These are phyloP conservation scores for Spathaspora arborariae DNA, from an alignment of 805 yeast genomes.

Conservation along the genomic window DNA sequence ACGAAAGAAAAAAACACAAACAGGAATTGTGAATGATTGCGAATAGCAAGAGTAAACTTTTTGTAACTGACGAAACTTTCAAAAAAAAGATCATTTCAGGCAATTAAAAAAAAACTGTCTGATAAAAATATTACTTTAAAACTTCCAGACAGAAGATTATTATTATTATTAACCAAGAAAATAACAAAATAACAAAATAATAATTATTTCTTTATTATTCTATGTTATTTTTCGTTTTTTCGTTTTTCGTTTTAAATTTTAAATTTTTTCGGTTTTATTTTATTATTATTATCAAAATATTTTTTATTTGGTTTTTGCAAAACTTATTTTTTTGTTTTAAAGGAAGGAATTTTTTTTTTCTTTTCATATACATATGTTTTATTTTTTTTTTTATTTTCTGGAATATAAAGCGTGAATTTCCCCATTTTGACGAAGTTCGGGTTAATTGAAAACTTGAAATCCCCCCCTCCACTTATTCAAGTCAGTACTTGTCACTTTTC, in stretches of 20 bases:
- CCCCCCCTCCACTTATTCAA: background rate
- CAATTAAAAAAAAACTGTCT: background rate
- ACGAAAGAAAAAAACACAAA: too few relatives aligned
- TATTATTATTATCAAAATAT: background rate
- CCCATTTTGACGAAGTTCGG: background rate
- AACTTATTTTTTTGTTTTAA: background rate
- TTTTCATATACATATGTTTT: background rate
- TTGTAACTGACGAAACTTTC: background rate
- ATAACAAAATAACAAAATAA: background rate
- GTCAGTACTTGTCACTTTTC: background rate
- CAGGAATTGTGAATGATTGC: too few relatives aligned
- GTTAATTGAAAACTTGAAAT: background rate
- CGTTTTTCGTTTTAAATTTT: background rate
- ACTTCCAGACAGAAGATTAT: background rate
- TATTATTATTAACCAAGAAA: background rate
- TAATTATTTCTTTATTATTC: background rate
- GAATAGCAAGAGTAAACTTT: background rate
- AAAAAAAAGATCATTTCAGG: too few relatives aligned
- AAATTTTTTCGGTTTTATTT: background rate
- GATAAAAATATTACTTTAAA: background rate
- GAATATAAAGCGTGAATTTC: conserved; percentile 1
- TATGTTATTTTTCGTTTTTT: background rate
- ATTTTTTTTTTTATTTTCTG: too few relatives aligned
- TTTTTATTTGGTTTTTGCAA: background rate
- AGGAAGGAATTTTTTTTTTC: background rate